These are phyloP conservation scores for Populus alba DNA, from an alignment of 345 rosid genomes.

Conservation along the genomic window DNA sequence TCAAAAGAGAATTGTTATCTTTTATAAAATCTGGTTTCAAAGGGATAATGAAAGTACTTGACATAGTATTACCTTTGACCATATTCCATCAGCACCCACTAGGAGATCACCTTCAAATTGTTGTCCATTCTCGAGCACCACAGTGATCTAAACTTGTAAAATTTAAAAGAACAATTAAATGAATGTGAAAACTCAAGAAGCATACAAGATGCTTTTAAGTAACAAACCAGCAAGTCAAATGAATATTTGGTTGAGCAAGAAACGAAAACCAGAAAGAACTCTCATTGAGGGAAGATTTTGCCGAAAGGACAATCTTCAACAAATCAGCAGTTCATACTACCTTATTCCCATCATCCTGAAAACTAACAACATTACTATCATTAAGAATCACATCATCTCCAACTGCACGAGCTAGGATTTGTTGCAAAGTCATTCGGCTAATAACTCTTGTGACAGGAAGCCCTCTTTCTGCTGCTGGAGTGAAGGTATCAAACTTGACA, in stretches of 20 bases:
- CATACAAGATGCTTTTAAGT: background rate
- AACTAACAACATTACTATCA: slow-evolving; percentile 76
- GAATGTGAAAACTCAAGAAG: slow-evolving; percentile 1
- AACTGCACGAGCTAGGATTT: slow-evolving; percentile 70
- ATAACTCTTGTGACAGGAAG: slow-evolving; percentile 91
- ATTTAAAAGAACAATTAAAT: slow-evolving; percentile 9
- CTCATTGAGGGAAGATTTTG: background rate
- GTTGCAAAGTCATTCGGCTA: slow-evolving; percentile 87
- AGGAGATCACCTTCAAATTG: slow-evolving; percentile 75
- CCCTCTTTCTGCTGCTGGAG: slow-evolving; percentile 82
- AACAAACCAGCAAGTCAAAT: slow-evolving; percentile 7
- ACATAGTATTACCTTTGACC: slow-evolving; percentile 79
- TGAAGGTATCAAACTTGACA: slow-evolving; percentile 88
- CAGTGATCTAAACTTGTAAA: slow-evolving; percentile 58
- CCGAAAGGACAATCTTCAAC: background rate
- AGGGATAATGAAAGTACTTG: background rate
- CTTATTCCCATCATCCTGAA: slow-evolving; percentile 78
- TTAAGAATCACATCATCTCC: slow-evolving; percentile 78
- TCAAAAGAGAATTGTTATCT: background rate
- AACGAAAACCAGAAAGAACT: background rate
- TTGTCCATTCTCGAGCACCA: slow-evolving; percentile 73
- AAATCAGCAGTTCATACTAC: slow-evolving; percentile 30
- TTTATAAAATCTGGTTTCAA: background rate
- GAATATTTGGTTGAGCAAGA: background rate
- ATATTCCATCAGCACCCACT: slow-evolving; percentile 93